Evolutionary conservation across 306 rosid species (phyloP).

Genomic region (Carpinus viminea): DNA sequence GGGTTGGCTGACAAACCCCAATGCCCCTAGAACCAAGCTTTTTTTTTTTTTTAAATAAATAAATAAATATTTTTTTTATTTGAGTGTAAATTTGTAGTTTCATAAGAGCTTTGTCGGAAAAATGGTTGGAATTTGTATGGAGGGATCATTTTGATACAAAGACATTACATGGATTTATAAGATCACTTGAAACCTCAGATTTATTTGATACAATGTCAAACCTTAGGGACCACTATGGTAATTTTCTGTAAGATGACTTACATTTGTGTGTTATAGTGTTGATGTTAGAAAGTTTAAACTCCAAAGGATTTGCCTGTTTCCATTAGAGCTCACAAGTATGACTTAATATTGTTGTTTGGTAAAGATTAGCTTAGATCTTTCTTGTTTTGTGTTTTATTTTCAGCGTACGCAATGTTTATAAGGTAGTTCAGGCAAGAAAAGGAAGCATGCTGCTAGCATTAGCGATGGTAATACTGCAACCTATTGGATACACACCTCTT

Average conservation of each 20-base stretch:
- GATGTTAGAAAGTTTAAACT: not conserved
- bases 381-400: constrained; percentile 33
- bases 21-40: too few relatives aligned
- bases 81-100: too few relatives aligned
- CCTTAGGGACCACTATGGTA: not conserved
- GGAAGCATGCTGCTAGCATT: constrained; percentile 76
- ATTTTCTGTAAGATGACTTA: not conserved
- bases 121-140: too few relatives aligned
- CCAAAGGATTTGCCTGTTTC: not conserved
- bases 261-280: not conserved
- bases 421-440: constrained; percentile 78
- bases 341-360: constrained; percentile 17
- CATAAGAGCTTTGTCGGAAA: too few relatives aligned
- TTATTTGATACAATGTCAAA: not conserved
- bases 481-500: constrained; percentile 10
- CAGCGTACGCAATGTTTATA: constrained; percentile 75
- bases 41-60: too few relatives aligned
- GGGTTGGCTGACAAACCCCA: too few relatives aligned
- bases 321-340: not conserved
- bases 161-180: too few relatives aligned
- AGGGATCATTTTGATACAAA: too few relatives aligned
- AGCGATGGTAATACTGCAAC: constrained; percentile 71
- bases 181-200: too few relatives aligned
- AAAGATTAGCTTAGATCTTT: constrained; percentile 22
- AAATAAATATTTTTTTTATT: too few relatives aligned